Conservation (phyloP, 257 asterid species). For the Salvia miltiorrhiza region DNA sequence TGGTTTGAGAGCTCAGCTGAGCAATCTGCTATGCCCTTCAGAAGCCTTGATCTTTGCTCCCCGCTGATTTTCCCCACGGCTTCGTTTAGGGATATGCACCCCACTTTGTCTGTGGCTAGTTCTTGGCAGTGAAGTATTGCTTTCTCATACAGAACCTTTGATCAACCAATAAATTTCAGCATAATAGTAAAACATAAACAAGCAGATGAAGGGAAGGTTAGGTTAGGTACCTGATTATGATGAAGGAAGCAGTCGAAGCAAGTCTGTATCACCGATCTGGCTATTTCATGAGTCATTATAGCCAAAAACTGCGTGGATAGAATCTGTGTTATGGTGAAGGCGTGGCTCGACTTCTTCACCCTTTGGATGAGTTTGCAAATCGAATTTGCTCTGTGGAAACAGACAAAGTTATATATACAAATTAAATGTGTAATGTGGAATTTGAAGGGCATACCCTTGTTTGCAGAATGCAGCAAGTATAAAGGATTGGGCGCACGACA, state of each 20-base stretch:
- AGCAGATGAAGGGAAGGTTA: too few relatives aligned
- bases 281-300: slow-evolving; percentile 23
- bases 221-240: slow-evolving; percentile 30
- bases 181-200: neutral
- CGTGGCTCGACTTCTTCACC: slow-evolving; percentile 21
- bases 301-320: slow-evolving; percentile 11
- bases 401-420: too few relatives aligned
- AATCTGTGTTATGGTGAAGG: slow-evolving; percentile 5
- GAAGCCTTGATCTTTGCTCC: slow-evolving; percentile 18
- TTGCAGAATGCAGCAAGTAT: slow-evolving; percentile 18
- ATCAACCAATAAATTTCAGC: neutral
- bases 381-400: slow-evolving; percentile 15
- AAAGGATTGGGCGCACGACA: neutral
- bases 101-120: slow-evolving; percentile 34
- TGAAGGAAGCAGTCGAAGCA: slow-evolving; percentile 25
- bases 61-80: slow-evolving; percentile 24
- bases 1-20: slow-evolving; percentile 31
- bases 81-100: slow-evolving; percentile 32
- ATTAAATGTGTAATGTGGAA: too few relatives aligned
- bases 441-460: slow-evolving; percentile 24
- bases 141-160: slow-evolving; percentile 20
- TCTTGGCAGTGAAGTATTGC: neutral
- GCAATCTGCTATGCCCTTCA: slow-evolving; percentile 17
- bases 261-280: slow-evolving; percentile 16
- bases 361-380: slow-evolving; percentile 24